Percentiles rank a stretch among this genome's conserved stretches.
Conservation (phyloP, 495 filamentous ascomycete species). For the Letharia lupina region DNA sequence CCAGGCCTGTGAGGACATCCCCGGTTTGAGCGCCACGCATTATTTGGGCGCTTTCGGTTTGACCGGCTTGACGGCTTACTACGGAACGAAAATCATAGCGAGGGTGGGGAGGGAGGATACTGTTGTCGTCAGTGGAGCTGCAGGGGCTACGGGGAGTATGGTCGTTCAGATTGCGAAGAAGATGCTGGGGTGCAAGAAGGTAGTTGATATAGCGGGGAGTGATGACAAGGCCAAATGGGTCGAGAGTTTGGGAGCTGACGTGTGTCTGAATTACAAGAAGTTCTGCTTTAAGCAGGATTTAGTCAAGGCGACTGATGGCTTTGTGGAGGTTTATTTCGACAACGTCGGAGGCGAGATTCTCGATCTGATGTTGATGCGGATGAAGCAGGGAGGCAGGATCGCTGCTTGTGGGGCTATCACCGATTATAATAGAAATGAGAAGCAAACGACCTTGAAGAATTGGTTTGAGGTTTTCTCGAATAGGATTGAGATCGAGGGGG, state of each 20-base stretch:
- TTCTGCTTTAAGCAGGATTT: constrained; percentile 49
- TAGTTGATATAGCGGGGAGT: constrained; percentile 50
- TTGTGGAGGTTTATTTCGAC: constrained; percentile 61
- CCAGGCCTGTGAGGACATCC: constrained; percentile 28
- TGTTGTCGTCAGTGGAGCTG: constrained; percentile 44
- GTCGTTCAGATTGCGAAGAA: constrained; percentile 48
- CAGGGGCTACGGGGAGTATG: constrained; percentile 40
- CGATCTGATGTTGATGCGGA: constrained; percentile 48
- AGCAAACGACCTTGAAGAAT: constrained; percentile 37
- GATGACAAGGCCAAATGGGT: constrained; percentile 59
- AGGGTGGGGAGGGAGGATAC: constrained; percentile 31
- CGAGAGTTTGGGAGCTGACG: constrained; percentile 54
- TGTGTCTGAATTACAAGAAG: constrained; percentile 60
- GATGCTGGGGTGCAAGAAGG: constrained; percentile 43
- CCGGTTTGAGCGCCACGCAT: constrained; percentile 35
- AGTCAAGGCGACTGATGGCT: constrained; percentile 49
- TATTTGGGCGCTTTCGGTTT: constrained; percentile 45
- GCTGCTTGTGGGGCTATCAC: constrained; percentile 52
- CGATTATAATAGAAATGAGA: constrained; percentile 38
- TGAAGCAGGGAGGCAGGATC: constrained; percentile 49
- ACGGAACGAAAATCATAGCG: constrained; percentile 39
- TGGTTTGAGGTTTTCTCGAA: constrained; percentile 45
- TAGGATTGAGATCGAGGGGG: constrained; percentile 48
- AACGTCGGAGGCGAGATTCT: constrained; percentile 64
- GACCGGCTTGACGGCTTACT: constrained; percentile 44